phyloP scores from a whole-genome alignment of 169 alveolate species.

The Plasmodium berghei region DNA sequence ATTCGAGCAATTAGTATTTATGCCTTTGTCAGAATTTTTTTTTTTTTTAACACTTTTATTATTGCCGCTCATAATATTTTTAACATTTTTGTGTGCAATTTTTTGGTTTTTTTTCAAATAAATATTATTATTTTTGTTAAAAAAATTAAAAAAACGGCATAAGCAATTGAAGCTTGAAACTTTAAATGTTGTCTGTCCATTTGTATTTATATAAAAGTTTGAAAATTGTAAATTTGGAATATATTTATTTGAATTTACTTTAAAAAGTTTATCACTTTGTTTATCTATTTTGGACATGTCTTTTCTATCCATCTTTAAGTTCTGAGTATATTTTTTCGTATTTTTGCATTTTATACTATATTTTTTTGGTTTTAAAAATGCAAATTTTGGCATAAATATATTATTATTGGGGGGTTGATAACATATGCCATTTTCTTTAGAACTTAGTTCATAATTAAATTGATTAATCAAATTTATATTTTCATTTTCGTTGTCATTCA shows the following conservation, averaged over 20 bases:
- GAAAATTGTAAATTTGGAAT: not conserved
- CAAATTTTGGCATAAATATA: too few relatives aligned
- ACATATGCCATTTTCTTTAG: too few relatives aligned
- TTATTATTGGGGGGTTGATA: too few relatives aligned
- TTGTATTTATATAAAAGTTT: not conserved
- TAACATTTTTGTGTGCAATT: not conserved
- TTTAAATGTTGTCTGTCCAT: not conserved
- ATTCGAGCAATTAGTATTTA: slow-evolving; percentile 15
- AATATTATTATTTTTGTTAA: not conserved
- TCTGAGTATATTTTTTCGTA: too few relatives aligned
- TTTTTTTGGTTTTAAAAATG: too few relatives aligned
- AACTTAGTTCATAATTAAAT: too few relatives aligned
- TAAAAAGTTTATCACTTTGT: not conserved
- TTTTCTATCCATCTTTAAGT: not conserved
- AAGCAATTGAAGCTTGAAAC: not conserved
- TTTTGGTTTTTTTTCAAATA: not conserved
- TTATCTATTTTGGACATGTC: not conserved
- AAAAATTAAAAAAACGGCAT: not conserved
- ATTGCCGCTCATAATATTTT: not conserved
- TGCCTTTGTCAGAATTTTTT: not conserved
- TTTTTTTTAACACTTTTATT: slow-evolving; percentile 3
- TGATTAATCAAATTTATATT: too few relatives aligned
- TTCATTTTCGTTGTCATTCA: too few relatives aligned
- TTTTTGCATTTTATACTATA: too few relatives aligned
- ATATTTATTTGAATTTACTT: not conserved